Conservation (phyloP, 2,329 filamentous ascomycete genomes). For the Talaromyces verruculosus region DNA sequence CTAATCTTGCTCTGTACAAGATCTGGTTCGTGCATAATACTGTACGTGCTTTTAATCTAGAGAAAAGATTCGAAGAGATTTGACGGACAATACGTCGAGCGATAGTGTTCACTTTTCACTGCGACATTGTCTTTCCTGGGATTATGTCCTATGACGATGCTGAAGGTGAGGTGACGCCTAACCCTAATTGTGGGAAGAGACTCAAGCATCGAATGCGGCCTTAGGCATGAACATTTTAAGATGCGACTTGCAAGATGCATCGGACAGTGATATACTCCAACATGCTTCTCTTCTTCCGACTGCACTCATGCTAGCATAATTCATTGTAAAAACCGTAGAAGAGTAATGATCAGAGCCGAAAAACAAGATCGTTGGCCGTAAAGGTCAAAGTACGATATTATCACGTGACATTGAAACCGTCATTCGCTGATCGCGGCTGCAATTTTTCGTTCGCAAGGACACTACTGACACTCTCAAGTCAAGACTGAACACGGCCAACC, state of each 20-base stretch:
- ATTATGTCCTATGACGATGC: too few relatives aligned
- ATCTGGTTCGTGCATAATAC: neutral
- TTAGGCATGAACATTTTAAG: neutral
- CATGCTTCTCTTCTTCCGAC: neutral
- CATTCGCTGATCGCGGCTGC: conserved; percentile 20
- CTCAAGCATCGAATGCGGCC: neutral
- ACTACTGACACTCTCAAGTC: neutral
- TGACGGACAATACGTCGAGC: neutral
- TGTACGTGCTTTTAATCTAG: neutral
- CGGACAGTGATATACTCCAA: neutral
- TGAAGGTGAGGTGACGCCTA: too few relatives aligned
- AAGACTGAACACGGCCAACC: neutral
- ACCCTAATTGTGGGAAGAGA: neutral
- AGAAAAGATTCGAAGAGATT: neutral
- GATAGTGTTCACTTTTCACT: neutral
- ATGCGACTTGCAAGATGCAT: neutral
- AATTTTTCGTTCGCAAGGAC: conserved; percentile 11
- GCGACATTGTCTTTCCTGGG: neutral
- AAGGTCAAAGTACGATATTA: neutral
- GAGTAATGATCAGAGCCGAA: neutral
- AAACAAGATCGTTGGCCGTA: neutral
- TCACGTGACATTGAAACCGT: conserved; percentile 17
- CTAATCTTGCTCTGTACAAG: neutral
- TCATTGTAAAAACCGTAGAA: neutral
- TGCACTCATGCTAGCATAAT: neutral